phyloP scores from a whole-genome alignment of 352 stramenopile species.

The Globisporangium recalcitrans region DNA sequence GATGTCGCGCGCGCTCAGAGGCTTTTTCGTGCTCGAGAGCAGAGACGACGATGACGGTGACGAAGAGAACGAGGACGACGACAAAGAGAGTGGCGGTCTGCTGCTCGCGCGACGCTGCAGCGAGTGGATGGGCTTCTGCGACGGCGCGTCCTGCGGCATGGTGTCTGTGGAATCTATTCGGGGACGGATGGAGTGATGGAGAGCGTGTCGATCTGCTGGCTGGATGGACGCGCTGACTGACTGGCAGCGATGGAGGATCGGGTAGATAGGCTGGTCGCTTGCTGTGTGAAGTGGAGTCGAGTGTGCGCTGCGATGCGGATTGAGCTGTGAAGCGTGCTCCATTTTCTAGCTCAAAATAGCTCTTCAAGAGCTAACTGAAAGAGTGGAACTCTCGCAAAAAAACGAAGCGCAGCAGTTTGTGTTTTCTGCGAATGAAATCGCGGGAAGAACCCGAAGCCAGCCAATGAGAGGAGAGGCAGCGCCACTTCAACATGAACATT shows the following conservation, averaged over 20 bases:
- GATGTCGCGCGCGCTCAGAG: conserved; percentile 19
- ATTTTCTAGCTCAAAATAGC: conserved; percentile 1
- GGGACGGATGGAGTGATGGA: background rate
- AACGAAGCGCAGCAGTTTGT: background rate
- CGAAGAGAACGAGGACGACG: background rate
- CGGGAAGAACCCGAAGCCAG: background rate
- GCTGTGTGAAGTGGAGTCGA: background rate
- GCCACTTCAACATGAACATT: background rate
- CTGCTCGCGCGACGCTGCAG: conserved; percentile 5
- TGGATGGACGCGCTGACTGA: background rate
- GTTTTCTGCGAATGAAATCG: background rate
- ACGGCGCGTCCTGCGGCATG: conserved; percentile 8
- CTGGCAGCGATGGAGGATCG: background rate
- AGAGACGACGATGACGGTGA: background rate
- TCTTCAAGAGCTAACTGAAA: background rate
- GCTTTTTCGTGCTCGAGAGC: background rate
- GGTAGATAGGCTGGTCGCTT: background rate
- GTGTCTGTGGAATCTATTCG: background rate
- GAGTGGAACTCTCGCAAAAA: conserved; percentile 2
- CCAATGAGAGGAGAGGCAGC: background rate
- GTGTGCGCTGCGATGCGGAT: conserved; percentile 4
- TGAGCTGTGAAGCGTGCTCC: background rate
- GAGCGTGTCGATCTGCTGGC: background rate
- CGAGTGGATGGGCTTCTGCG: background rate
- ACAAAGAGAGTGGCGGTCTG: conserved; percentile 13